Conservation (phyloP, 257 asterid species). For the Cinchona pubescens region DNA sequence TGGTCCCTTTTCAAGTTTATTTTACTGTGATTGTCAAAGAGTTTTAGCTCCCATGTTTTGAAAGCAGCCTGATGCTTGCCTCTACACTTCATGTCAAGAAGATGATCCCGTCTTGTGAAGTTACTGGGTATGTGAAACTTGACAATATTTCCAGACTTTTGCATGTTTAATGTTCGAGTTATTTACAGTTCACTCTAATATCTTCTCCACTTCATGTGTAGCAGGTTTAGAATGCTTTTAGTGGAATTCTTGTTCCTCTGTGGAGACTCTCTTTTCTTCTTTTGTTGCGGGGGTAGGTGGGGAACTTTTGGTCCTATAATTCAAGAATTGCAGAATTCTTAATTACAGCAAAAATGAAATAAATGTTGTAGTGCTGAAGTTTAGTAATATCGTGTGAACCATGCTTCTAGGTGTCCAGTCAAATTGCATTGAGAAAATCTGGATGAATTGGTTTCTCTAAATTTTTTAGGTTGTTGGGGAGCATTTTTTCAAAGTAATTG, state of each 20-base stretch:
- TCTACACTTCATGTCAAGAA: slow-evolving; percentile 35
- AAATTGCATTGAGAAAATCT: neutral
- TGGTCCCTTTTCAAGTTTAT: slow-evolving; percentile 17
- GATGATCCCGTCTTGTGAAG: slow-evolving; percentile 45
- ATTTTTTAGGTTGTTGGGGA: too few relatives aligned
- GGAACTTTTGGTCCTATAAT: neutral
- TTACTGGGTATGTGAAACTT: slow-evolving; percentile 46
- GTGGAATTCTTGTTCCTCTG: neutral
- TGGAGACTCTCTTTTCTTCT: neutral
- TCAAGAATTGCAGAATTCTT: too few relatives aligned
- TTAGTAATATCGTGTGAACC: neutral
- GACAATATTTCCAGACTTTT: slow-evolving; percentile 13
- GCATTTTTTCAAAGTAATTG: too few relatives aligned
- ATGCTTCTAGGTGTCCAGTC: neutral
- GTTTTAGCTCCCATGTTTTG: slow-evolving; percentile 18
- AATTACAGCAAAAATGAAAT: neutral
- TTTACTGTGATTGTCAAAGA: slow-evolving; percentile 32
- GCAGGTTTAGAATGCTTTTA: slow-evolving; percentile 44
- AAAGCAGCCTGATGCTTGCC: slow-evolving; percentile 44
- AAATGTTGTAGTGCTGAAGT: neutral
- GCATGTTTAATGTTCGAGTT: slow-evolving; percentile 15
- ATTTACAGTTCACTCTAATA: slow-evolving; percentile 42
- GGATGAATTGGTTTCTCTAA: too few relatives aligned
- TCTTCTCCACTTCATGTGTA: slow-evolving; percentile 51
- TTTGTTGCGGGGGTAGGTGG: neutral